Evolutionary conservation across 352 stramenopile species (phyloP).

Genomic region (Phytophthora podocarpi): DNA sequence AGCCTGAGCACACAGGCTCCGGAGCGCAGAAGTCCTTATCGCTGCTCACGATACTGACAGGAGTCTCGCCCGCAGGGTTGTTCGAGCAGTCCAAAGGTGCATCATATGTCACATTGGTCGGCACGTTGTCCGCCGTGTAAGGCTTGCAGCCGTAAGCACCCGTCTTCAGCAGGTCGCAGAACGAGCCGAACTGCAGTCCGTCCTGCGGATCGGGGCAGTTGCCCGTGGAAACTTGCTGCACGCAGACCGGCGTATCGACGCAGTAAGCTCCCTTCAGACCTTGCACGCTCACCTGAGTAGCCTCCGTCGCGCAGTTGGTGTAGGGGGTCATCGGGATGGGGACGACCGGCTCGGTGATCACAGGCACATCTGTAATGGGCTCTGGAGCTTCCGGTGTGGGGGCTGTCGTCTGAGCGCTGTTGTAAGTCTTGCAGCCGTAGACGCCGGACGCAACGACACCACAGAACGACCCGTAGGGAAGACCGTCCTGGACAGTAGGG

Average conservation of each 20-base stretch:
- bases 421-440: constrained; percentile 39
- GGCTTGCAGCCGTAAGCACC: constrained; percentile 54
- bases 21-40: constrained; percentile 29
- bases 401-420: background rate
- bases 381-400: constrained; percentile 2
- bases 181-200: constrained; percentile 45
- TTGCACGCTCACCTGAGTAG: constrained; percentile 37
- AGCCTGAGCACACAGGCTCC: constrained; percentile 35
- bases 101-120: constrained; percentile 27
- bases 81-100: constrained; percentile 31
- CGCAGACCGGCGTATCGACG: constrained; percentile 39
- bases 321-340: constrained; percentile 10
- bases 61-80: constrained; percentile 31
- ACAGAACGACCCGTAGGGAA: constrained; percentile 43
- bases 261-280: constrained; percentile 51
- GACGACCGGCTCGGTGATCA: background rate
- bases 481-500: constrained; percentile 26
- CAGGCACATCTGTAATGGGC: background rate
- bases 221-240: constrained; percentile 32
- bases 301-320: constrained; percentile 11
- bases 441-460: constrained; percentile 37
- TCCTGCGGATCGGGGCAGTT: constrained; percentile 44
- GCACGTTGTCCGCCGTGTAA: constrained; percentile 30
- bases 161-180: constrained; percentile 45
- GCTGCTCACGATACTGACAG: constrained; percentile 32